Conservation (phyloP, 176 grass and related monocot genomes). For the Tillandsia leiboldiana region DNA sequence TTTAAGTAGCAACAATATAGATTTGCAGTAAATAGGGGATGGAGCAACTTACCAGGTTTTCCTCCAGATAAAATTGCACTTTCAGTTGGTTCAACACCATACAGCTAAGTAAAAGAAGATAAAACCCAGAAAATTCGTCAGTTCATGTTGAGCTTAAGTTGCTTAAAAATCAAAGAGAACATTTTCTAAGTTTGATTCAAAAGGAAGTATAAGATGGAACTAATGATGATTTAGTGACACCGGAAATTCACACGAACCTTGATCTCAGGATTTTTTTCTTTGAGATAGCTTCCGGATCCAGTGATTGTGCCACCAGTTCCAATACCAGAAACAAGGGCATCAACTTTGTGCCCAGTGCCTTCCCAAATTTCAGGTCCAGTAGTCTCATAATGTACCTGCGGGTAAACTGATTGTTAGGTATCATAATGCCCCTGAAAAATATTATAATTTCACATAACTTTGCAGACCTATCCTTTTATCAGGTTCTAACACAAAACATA, state of each 20-base stretch:
- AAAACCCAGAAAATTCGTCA: neutral
- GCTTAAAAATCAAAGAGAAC: neutral
- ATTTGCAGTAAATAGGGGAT: neutral
- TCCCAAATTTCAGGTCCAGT: conserved; percentile 95
- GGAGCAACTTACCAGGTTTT: conserved; percentile 58
- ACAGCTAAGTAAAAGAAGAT: conserved; percentile 38
- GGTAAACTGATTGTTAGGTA: neutral
- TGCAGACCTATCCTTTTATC: no score
- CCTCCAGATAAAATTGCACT: conserved; percentile 77
- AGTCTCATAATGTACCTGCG: conserved; percentile 88
- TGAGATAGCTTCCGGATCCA: conserved; percentile 53
- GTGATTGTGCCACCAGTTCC: conserved; percentile 90
- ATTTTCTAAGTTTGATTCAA: neutral
- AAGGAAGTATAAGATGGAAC: neutral
- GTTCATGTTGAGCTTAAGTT: neutral
- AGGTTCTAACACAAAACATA: neutral
- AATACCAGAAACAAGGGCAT: conserved; percentile 77
- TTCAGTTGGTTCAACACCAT: conserved; percentile 77
- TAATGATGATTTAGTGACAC: neutral
- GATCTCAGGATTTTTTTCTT: conserved; percentile 62
- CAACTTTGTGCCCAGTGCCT: conserved; percentile 50
- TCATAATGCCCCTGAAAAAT: neutral
- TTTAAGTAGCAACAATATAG: neutral
- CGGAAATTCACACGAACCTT: conserved; percentile 30
- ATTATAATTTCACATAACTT: no score